Evolutionary conservation across 805 yeast genomes (phyloP).

Genomic region (Ogataea dorogensis): DNA sequence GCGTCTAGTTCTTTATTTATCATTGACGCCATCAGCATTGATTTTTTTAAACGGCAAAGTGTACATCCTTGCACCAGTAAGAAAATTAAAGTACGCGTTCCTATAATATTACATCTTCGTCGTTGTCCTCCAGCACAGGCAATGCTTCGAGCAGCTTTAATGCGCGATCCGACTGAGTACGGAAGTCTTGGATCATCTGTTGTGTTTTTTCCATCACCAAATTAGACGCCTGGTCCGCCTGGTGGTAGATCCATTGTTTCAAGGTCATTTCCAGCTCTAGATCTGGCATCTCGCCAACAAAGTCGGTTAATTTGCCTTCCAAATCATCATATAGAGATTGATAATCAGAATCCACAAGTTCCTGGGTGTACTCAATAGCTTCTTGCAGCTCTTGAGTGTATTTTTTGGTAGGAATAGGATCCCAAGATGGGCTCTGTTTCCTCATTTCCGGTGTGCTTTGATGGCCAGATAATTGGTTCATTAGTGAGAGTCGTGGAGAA

Average conservation of each 20-base stretch:
- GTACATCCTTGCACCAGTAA: constrained; percentile 12
- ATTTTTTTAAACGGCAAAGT: not conserved
- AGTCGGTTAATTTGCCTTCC: constrained; percentile 63
- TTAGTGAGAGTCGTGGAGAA: not conserved
- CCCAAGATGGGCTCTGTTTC: not conserved
- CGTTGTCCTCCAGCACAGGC: constrained; percentile 29
- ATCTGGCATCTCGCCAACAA: constrained; percentile 67
- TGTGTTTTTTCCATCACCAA: constrained; percentile 47
- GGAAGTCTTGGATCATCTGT: constrained; percentile 47
- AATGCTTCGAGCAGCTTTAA: constrained; percentile 39
- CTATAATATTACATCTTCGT: constrained; percentile 16
- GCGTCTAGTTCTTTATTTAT: constrained; percentile 9
- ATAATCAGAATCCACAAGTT: constrained; percentile 34
- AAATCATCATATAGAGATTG: constrained; percentile 52
- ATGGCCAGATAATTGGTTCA: constrained; percentile 14
- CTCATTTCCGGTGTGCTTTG: constrained; percentile 24
- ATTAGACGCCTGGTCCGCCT: constrained; percentile 52
- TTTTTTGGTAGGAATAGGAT: constrained; percentile 9
- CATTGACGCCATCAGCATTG: constrained; percentile 19
- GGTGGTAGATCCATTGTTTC: constrained; percentile 62
- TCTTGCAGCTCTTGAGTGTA: constrained; percentile 34
- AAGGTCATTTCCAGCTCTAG: constrained; percentile 67
- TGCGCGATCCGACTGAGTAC: constrained; percentile 50
- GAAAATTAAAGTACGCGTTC: not conserved
- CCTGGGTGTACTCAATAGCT: constrained; percentile 30